Evolutionary conservation across 2,329 filamentous ascomycete genomes (phyloP).

Genomic region (Coniosporium tulheliwenetii): DNA sequence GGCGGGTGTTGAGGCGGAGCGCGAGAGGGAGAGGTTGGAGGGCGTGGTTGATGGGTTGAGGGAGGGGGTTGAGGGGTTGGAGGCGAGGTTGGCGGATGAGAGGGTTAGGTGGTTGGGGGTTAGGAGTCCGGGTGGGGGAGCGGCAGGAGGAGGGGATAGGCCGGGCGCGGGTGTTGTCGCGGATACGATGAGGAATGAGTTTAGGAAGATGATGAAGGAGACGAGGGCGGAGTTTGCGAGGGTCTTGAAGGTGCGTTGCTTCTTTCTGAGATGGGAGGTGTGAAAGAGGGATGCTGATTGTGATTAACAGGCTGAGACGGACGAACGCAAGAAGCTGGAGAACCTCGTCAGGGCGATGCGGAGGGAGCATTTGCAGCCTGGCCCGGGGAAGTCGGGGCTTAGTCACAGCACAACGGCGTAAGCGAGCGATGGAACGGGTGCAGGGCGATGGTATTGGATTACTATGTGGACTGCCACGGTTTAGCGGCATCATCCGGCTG

Average conservation of each 20-base stretch:
- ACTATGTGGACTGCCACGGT: no score
- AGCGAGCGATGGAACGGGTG: no score
- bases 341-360: conserved; percentile 40
- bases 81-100: conserved; percentile 51
- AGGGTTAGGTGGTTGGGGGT: conserved; percentile 50
- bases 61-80: conserved; percentile 47
- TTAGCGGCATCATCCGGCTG: no score
- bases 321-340: conserved; percentile 53
- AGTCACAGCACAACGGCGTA: conserved; percentile 16
- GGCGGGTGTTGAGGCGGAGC: conserved; percentile 54
- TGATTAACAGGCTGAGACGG: conserved; percentile 46
- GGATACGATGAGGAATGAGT: conserved; percentile 55
- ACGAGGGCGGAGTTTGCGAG: conserved; percentile 50
- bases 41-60: conserved; percentile 45
- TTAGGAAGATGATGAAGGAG: conserved; percentile 70
- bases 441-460: no score
- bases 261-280: neutral
- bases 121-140: conserved; percentile 30
- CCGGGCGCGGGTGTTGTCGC: conserved; percentile 37
- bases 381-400: conserved; percentile 16
- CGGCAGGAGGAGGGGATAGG: conserved; percentile 11
- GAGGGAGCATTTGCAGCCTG: conserved; percentile 18
- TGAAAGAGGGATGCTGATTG: conserved; percentile 2
- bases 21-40: conserved; percentile 51
- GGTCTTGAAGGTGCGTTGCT: conserved; percentile 42